phyloP scores from a whole-genome alignment of 2,329 filamentous ascomycete species.

The Plenodomus lindquistii region DNA sequence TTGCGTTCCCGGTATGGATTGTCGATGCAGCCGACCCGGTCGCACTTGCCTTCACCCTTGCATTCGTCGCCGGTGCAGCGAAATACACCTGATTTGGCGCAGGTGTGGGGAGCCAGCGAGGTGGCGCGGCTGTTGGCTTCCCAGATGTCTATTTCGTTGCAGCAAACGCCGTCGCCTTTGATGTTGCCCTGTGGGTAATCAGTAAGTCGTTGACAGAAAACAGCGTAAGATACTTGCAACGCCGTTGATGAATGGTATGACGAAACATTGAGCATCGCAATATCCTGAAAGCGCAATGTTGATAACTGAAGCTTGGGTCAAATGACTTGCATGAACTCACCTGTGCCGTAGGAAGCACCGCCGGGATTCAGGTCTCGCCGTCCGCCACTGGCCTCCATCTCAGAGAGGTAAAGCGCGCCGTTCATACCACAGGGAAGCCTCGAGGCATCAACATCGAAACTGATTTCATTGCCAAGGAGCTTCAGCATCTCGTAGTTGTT shows the following conservation, averaged over 20 bases:
- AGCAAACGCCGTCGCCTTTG: constrained; percentile 53
- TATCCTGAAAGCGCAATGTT: constrained; percentile 51
- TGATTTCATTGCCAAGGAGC: constrained; percentile 69
- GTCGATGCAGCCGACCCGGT: constrained; percentile 42
- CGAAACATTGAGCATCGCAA: constrained; percentile 52
- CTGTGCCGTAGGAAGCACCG: constrained; percentile 64
- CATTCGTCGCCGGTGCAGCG: constrained; percentile 49
- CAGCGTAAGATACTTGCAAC: constrained; percentile 29
- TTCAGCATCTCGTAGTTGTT: constrained; percentile 68
- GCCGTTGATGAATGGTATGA: constrained; percentile 44
- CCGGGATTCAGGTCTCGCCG: constrained; percentile 47
- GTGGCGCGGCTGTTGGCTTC: constrained; percentile 56
- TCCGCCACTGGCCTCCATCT: constrained; percentile 45
- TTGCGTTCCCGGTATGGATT: constrained; percentile 36
- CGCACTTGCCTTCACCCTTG: constrained; percentile 35
- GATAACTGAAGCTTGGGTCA: too few species aligned
- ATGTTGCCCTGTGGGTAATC: constrained; percentile 49
- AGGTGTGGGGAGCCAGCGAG: constrained; percentile 55
- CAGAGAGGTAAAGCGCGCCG: constrained; percentile 45
- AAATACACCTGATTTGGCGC: constrained; percentile 51
- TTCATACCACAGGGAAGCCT: constrained; percentile 50
- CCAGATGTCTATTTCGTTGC: constrained; percentile 62
- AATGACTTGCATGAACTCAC: constrained; percentile 49
- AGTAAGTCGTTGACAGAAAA: constrained; percentile 33
- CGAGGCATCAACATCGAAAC: constrained; percentile 68